Evolutionary conservation across 768 basidiomycete genomes (phyloP).

Genomic region (Hypholoma sublateritium): DNA sequence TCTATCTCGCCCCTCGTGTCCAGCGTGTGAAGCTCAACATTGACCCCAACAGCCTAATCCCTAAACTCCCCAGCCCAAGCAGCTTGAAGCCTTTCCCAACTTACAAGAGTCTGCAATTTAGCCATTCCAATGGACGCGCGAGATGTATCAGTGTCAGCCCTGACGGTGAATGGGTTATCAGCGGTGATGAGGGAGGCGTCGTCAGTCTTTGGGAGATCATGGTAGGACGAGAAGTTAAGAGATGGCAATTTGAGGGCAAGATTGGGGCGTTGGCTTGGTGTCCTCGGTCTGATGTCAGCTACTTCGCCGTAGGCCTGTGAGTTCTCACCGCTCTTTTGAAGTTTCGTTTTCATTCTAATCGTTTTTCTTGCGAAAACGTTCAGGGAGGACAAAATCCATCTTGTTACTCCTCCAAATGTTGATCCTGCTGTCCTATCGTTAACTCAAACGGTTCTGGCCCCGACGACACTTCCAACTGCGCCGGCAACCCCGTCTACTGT

Average conservation of each 20-base stretch:
- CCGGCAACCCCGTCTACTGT: conserved; percentile 59
- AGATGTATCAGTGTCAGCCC: conserved; percentile 81
- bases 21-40: conserved; percentile 87
- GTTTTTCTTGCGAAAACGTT: conserved; percentile 3
- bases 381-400: conserved; percentile 81
- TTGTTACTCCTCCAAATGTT: conserved; percentile 80
- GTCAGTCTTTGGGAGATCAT: conserved; percentile 91
- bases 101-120: conserved; percentile 71
- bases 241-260: conserved; percentile 80
- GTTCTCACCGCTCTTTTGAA: conserved; percentile 31
- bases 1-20: conserved; percentile 94
- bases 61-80: conserved; percentile 89
- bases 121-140: conserved; percentile 66
- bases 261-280: conserved; percentile 93
- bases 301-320: conserved; percentile 79
- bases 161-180: conserved; percentile 88
- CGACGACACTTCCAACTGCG: conserved; percentile 58
- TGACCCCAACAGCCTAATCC: conserved; percentile 88
- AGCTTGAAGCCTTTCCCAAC: conserved; percentile 94
- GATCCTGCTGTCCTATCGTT: conserved; percentile 54
- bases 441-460: conserved; percentile 64
- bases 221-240: conserved; percentile 84
- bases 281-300: conserved; percentile 78
- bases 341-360: conserved; percentile 8
- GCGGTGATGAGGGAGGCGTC: conserved; percentile 86